Base-by-base conservation (phyloP, 2,329 filamentous ascomycete genomes). In the Xylaria sp. region DNA sequence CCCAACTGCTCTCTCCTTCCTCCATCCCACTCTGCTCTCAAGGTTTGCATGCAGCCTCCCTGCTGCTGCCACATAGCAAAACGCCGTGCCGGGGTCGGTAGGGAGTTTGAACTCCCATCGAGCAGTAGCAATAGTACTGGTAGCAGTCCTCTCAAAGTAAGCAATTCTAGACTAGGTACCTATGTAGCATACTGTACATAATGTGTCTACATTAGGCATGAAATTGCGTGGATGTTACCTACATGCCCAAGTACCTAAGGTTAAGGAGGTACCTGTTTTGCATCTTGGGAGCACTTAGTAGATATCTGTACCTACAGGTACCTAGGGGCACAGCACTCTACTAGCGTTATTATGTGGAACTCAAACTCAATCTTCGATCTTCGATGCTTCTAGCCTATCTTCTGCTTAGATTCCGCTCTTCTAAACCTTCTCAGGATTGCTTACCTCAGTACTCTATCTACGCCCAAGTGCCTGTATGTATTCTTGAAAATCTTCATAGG, bases 401-500 rank as follows among this genome's bases (percentile, higher is more conserved):
- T 61, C 24, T 27, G 24, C 24, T 27, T 27, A 27, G 24, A 27
- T 27, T 54, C 56, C 61, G 61, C 45, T 51, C 21, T 55, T 59
- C 58, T 55, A 62, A 47, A 60, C 36, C 53, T 34, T 54, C 59
- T 61, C 61, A 48, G 62, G 47, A 27, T 27, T 27, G 24, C 24
- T 27, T 27, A 27, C 24, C 24, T 27, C 24, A 27, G 24, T 27
- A 27, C 24, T 27, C 24, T 27, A 27, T 27, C 24, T 27, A 27
- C 24, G 24, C 24, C 24, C 24, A 27, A 27, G 24, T 27, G 24
- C 24, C 24, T 27, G 24, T 2, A 27, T 27, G 24, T n/a, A 58
- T 67, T 69, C 70, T 67, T 73, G 71, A 73, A 72, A 75, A 71
- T 66, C 65, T 62, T 72, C 65, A 27, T 27, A 27, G 24, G 24